Evolutionary conservation across 208 protist genomes (phyloP).

Genomic region (Novymonas esmeraldas): DNA sequence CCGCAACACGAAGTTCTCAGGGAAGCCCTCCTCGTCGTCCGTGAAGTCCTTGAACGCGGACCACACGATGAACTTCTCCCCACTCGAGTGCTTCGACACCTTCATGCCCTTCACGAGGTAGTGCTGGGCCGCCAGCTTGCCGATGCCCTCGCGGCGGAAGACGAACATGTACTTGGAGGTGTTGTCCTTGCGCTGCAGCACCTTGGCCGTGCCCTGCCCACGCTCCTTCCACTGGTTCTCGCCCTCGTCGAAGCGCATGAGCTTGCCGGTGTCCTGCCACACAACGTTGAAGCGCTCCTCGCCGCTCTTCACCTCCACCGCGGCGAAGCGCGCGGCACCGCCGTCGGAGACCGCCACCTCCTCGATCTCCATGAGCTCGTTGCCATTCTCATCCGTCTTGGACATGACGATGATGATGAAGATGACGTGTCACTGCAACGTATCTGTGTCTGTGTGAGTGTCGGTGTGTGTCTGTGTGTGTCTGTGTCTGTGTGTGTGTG

Average conservation of each 20-base stretch:
- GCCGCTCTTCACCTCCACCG: conserved; percentile 83
- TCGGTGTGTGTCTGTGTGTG: no score
- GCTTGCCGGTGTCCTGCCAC: conserved; percentile 76
- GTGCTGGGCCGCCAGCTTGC: conserved; percentile 88
- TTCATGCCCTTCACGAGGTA: conserved; percentile 81
- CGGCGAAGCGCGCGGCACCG: conserved; percentile 74
- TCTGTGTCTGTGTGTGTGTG: no score
- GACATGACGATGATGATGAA: no score
- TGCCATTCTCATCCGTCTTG: conserved; percentile 50
- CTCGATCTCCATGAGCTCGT: conserved; percentile 91
- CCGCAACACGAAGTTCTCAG: conserved; percentile 86
- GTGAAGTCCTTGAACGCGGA: conserved; percentile 82
- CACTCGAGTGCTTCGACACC: conserved; percentile 72
- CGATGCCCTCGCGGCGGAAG: conserved; percentile 86
- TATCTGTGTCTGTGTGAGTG: background rate
- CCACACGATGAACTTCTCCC: conserved; percentile 82
- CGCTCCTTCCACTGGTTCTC: conserved; percentile 95
- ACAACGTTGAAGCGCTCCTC: conserved; percentile 84
- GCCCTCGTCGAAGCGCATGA: conserved; percentile 92
- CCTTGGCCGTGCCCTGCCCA: conserved; percentile 78
- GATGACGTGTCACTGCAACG: no score
- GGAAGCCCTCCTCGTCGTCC: conserved; percentile 87
- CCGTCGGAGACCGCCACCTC: conserved; percentile 90
- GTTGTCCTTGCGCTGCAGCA: conserved; percentile 80
- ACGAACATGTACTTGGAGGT: conserved; percentile 76